phyloP scores from a whole-genome alignment of 768 basidiomycete species.

The Pleurotus citrinopileatus region DNA sequence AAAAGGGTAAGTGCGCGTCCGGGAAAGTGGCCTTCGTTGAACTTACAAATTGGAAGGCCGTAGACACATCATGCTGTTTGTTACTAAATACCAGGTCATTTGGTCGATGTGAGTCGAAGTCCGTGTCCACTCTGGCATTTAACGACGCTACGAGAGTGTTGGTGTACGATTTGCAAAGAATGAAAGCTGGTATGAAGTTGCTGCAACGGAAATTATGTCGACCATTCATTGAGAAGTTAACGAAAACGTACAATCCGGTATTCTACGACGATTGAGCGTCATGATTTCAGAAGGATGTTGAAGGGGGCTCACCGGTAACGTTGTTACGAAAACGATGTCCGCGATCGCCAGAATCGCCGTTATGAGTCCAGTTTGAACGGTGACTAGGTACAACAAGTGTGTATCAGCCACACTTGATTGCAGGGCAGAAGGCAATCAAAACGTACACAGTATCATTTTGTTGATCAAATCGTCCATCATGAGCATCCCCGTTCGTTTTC shows the following conservation, averaged over 20 bases:
- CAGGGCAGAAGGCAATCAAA: neutral
- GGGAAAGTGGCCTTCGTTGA: no score
- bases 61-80: neutral
- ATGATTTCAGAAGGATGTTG: no score
- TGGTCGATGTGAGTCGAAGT: neutral
- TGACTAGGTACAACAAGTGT: neutral
- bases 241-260: slow-evolving; percentile 4
- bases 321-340: slow-evolving; percentile 1
- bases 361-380: slow-evolving; percentile 10
- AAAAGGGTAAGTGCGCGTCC: no score
- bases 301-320: slow-evolving; percentile 3
- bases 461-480: slow-evolving; percentile 8
- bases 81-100: neutral
- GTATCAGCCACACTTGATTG: neutral
- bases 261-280: neutral
- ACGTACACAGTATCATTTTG: slow-evolving; percentile 7
- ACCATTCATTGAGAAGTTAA: neutral
- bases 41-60: neutral
- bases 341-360: slow-evolving; percentile 7
- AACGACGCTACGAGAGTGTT: slow-evolving; percentile 10
- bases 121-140: slow-evolving; percentile 4
- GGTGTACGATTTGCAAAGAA: slow-evolving; percentile 9
- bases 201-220: neutral
- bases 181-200: slow-evolving; percentile 10
- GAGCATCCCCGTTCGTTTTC: slow-evolving; percentile 6